These are phyloP conservation scores for Curvularia sp. DNA, from an alignment of 2,329 filamentous ascomycete genomes.

Conservation along the genomic window DNA sequence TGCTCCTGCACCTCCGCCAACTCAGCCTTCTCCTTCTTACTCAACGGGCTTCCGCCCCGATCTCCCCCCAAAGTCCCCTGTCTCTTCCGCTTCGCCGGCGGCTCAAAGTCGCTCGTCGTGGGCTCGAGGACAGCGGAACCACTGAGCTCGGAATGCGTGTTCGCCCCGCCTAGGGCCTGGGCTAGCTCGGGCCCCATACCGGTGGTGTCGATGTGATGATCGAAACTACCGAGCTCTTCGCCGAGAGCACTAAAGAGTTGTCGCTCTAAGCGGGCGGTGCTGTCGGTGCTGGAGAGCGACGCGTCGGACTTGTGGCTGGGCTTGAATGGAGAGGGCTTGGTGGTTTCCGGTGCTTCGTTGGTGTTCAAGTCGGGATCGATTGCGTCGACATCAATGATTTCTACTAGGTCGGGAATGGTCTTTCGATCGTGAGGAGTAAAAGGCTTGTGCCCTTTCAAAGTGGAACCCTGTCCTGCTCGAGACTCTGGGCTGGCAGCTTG, in stretches of 20 bases:
- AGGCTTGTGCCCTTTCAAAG: constrained; percentile 6
- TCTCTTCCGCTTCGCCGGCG: constrained; percentile 40
- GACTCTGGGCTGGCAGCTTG: not conserved
- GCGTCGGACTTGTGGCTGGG: constrained; percentile 30
- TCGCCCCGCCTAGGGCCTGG: constrained; percentile 11
- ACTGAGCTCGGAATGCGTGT: constrained; percentile 9
- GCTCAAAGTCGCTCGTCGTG: constrained; percentile 23
- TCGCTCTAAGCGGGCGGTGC: constrained; percentile 36
- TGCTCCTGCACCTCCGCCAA: not conserved
- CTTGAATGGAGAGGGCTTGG: constrained; percentile 25
- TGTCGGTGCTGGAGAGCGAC: constrained; percentile 39
- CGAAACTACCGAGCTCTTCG: constrained; percentile 38
- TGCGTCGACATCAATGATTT: constrained; percentile 34
- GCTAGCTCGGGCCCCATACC: constrained; percentile 26
- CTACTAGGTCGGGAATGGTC: constrained; percentile 14
- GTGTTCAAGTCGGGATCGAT: constrained; percentile 21
- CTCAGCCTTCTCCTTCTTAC: constrained; percentile 35
- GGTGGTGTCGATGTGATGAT: constrained; percentile 20
- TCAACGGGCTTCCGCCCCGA: constrained; percentile 28
- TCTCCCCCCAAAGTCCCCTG: constrained; percentile 30
- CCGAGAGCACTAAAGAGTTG: constrained; percentile 43
- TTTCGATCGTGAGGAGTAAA: constrained; percentile 3
- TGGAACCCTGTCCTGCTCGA: not conserved
- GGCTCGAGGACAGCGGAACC: constrained; percentile 11
- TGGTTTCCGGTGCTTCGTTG: constrained; percentile 7